These are phyloP conservation scores for Pyrenophora tritici-repentis DNA, from an alignment of 2,329 filamentous ascomycete species.

Conservation along the genomic window DNA sequence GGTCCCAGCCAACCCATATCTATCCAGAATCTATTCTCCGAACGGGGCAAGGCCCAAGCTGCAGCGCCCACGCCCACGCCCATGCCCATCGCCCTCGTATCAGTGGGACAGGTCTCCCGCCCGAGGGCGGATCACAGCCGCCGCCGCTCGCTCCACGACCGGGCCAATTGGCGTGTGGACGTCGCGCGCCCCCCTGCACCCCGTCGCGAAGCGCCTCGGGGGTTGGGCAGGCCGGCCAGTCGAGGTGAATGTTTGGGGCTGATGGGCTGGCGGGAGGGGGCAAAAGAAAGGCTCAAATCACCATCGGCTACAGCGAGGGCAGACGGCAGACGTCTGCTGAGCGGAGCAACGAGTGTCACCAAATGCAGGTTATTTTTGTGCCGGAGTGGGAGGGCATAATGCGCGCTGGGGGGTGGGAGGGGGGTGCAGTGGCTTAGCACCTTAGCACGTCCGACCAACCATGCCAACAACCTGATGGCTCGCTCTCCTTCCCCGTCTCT, in stretches of 20 bases:
- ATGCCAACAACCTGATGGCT: constrained; percentile 9
- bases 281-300: constrained; percentile 16
- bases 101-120: constrained; percentile 20
- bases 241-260: not conserved
- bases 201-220: constrained; percentile 15
- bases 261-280: constrained; percentile 5
- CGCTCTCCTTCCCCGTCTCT: constrained; percentile 12
- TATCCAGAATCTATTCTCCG: constrained; percentile 19
- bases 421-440: constrained; percentile 9
- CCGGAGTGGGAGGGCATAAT: constrained; percentile 20
- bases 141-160: constrained; percentile 24
- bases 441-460: constrained; percentile 15
- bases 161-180: constrained; percentile 19
- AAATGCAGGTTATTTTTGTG: constrained; percentile 35
- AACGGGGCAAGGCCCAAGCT: constrained; percentile 22
- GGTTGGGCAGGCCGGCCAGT: constrained; percentile 9
- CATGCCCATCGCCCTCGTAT: constrained; percentile 15
- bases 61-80: too few relatives aligned
- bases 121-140: constrained; percentile 31
- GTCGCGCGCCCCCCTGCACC: constrained; percentile 18
- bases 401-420: constrained; percentile 5
- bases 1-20: too few relatives aligned
- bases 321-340: constrained; percentile 10
- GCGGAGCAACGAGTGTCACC: constrained; percentile 31
- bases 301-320: constrained; percentile 1